phyloP scores from a whole-genome alignment of 768 basidiomycete species.

The Leccinum uliginosum region DNA sequence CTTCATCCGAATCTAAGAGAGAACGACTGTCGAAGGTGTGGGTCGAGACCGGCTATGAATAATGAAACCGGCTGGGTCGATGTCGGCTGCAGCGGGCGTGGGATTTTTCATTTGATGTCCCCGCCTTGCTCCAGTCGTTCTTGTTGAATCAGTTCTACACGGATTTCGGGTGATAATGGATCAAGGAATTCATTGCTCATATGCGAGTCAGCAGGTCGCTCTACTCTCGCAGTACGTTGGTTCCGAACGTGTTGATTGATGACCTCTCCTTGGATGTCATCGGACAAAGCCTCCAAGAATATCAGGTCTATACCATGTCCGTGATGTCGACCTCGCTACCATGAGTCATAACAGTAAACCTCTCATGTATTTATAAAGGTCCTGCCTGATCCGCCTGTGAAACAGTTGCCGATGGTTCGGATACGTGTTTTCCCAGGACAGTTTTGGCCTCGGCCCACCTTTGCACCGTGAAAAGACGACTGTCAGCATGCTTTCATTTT shows the following conservation, averaged over 20 bases:
- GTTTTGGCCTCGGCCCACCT: slow-evolving; percentile 89
- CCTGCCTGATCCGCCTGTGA: slow-evolving; percentile 21
- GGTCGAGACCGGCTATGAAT: slow-evolving; percentile 86
- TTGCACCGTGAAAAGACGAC: slow-evolving; percentile 62
- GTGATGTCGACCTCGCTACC: slow-evolving; percentile 96
- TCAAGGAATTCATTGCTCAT: slow-evolving; percentile 96
- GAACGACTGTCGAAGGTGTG: slow-evolving; percentile 82
- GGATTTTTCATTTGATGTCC: slow-evolving; percentile 28
- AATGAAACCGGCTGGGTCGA: slow-evolving; percentile 90
- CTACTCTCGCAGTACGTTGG: slow-evolving; percentile 71
- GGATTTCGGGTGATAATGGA: slow-evolving; percentile 92
- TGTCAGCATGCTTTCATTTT: slow-evolving; percentile 42
- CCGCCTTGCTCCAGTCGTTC: slow-evolving; percentile 71
- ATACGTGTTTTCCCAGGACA: slow-evolving; percentile 67
- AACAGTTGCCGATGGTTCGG: slow-evolving; percentile 16
- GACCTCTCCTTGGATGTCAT: slow-evolving; percentile 98
- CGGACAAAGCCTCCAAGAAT: slow-evolving; percentile 95
- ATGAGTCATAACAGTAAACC: slow-evolving; percentile 87
- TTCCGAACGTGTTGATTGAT: slow-evolving; percentile 96
- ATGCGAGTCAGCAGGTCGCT: slow-evolving; percentile 75
- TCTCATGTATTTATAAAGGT: slow-evolving; percentile 41
- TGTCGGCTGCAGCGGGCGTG: slow-evolving; percentile 54
- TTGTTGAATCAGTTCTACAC: slow-evolving; percentile 95
- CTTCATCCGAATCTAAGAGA: slow-evolving; percentile 86
- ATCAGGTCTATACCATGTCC: slow-evolving; percentile 96